These are phyloP conservation scores for Tylopilus orsonianus DNA, from an alignment of 1,284 basidiomycete species.

Conservation along the genomic window DNA sequence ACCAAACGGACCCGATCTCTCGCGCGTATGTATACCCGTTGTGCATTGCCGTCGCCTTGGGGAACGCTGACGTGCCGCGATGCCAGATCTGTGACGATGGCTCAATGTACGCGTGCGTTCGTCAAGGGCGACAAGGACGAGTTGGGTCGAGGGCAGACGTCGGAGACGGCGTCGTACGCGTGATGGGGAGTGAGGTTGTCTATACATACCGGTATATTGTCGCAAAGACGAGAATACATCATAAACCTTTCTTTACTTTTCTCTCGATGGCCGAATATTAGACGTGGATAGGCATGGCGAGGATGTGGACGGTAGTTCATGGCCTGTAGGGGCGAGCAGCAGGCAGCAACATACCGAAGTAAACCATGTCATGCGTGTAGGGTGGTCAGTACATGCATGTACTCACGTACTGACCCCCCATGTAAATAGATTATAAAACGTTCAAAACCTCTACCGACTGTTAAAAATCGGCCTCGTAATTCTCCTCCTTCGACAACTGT, in stretches of 20 bases:
- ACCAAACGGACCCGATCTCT: constrained; percentile 90
- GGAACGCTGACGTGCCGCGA: background rate
- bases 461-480: constrained; percentile 10
- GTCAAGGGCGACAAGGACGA: constrained; percentile 61
- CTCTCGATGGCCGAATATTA: no score
- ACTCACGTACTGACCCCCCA: no score
- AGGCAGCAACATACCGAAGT: no score
- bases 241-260: background rate
- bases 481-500: constrained; percentile 8
- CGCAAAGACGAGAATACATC: constrained; percentile 15
- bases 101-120: constrained; percentile 78
- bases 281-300: no score
- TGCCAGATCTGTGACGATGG: constrained; percentile 82
- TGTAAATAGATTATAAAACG: constrained; percentile 11
- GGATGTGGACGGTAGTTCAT: no score
- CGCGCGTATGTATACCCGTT: constrained; percentile 77
- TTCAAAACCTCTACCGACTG: background rate
- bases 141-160: constrained; percentile 37
- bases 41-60: no score
- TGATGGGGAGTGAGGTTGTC: constrained; percentile 22
- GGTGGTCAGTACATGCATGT: no score
- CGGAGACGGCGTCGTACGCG: constrained; percentile 45
- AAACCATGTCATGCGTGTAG: no score
- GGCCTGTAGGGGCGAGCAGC: no score
- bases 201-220: constrained; percentile 3